Percentiles rank a stretch among this genome's conserved stretches.
Conservation (phyloP, 2,329 filamentous ascomycete species). For the Peltaster fructicola region DNA sequence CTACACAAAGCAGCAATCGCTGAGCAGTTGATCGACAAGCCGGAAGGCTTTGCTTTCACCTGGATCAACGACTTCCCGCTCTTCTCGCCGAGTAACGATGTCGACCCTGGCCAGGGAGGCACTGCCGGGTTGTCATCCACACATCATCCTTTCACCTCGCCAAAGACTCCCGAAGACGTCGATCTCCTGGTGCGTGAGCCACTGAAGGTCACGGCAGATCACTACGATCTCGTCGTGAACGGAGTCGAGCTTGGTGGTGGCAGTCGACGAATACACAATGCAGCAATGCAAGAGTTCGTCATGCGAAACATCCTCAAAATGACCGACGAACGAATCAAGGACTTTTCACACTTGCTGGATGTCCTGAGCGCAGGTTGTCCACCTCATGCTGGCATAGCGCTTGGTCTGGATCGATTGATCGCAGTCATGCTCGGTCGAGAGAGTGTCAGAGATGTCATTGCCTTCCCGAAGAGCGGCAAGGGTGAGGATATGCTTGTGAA, state of each 20-base stretch:
- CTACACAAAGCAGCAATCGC: slow-evolving; percentile 53
- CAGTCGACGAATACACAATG: slow-evolving; percentile 77
- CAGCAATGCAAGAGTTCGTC: slow-evolving; percentile 66
- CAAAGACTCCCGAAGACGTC: slow-evolving; percentile 53
- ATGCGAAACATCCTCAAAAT: slow-evolving; percentile 72
- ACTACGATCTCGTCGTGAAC: slow-evolving; percentile 93
- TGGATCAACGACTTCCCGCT: slow-evolving; percentile 90
- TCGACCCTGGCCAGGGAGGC: slow-evolving; percentile 64
- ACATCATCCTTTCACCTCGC: slow-evolving; percentile 92
- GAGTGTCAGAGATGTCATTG: slow-evolving; percentile 82
- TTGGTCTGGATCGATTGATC: slow-evolving; percentile 78
- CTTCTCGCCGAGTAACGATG: slow-evolving; percentile 54
- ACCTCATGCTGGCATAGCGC: slow-evolving; percentile 80
- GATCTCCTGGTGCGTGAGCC: slow-evolving; percentile 58
- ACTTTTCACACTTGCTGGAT: slow-evolving; percentile 72
- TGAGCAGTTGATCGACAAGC: slow-evolving; percentile 36
- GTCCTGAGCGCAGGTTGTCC: slow-evolving; percentile 76
- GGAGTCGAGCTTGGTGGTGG: slow-evolving; percentile 88
- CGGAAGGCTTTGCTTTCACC: slow-evolving; percentile 45
- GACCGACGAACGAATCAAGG: slow-evolving; percentile 49
- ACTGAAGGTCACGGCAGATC: slow-evolving; percentile 56
- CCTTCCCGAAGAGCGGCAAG: slow-evolving; percentile 85
- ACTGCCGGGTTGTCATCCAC: slow-evolving; percentile 65
- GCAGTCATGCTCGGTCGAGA: slow-evolving; percentile 60
- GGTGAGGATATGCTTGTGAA: slow-evolving; percentile 73